A percentile compares a stretch with the other conserved stretches of the same genome.
phyloP scores from a whole-genome alignment of 306 rosid genomes.

The Hippophae tibetana region DNA sequence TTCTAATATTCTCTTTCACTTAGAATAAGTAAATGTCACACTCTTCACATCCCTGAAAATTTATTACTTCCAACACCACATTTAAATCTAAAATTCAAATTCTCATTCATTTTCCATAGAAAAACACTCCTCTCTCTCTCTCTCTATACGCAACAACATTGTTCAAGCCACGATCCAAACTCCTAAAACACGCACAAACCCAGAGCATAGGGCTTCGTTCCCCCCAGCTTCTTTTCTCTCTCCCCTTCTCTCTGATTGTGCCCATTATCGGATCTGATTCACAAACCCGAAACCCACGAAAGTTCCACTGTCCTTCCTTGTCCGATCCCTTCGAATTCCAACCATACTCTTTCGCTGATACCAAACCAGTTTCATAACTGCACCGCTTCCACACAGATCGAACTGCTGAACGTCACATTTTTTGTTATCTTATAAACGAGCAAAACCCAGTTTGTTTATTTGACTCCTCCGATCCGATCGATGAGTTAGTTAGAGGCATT shows the following conservation, averaged over 20 bases:
- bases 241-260: constrained; percentile 10
- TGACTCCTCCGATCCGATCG: constrained; percentile 24
- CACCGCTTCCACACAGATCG: constrained; percentile 12
- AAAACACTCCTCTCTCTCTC: neutral
- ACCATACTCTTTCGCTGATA: neutral
- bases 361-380: neutral
- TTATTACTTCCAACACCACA: too few species aligned
- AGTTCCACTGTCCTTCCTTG: constrained; percentile 11
- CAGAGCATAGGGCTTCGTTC: constrained; percentile 64
- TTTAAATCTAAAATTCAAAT: too few species aligned
- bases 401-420: neutral
- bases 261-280: constrained; percentile 47
- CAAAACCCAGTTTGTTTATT: neutral
- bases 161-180: constrained; percentile 42
- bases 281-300: constrained; percentile 25
- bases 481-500: constrained; percentile 28
- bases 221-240: constrained; percentile 6
- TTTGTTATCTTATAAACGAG: neutral
- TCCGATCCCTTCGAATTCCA: constrained; percentile 24
- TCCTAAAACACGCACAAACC: constrained; percentile 12
- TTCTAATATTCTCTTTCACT: too few species aligned
- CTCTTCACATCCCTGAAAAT: too few species aligned
- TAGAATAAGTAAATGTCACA: too few species aligned
- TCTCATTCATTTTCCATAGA: too few species aligned
- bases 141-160: constrained; percentile 21